A percentile compares a stretch with the other conserved stretches of the same genome.
Conservation (phyloP, 495 filamentous ascomycete genomes). For the Aspergillus bertholletiae region DNA sequence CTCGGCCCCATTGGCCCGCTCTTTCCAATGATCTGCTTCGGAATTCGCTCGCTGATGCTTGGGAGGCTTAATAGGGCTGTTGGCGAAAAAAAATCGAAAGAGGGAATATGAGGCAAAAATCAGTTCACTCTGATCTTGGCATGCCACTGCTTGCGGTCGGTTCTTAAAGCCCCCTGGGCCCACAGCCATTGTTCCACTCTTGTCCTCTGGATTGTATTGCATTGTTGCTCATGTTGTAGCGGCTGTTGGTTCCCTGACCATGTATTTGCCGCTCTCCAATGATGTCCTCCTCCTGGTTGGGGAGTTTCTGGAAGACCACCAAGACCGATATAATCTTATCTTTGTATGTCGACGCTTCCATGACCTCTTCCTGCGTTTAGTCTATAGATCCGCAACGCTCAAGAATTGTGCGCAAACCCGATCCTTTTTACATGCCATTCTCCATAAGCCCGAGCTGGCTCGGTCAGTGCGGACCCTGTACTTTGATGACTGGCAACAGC, state of each 20-base stretch:
- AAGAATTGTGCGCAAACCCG: slow-evolving; percentile 15
- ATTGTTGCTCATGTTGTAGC: background rate
- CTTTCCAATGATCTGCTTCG: background rate
- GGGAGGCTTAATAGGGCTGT: background rate
- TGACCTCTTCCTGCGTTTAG: slow-evolving; percentile 24
- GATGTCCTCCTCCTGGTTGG: slow-evolving; percentile 32
- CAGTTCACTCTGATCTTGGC: background rate
- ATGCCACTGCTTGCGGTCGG: background rate
- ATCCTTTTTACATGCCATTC: slow-evolving; percentile 23
- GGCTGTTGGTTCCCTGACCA: background rate
- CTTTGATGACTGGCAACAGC: slow-evolving; percentile 19
- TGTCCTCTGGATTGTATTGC: background rate
- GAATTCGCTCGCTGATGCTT: background rate
- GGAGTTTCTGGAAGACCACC: slow-evolving; percentile 23
- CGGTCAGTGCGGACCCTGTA: slow-evolving; percentile 23
- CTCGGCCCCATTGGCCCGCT: slow-evolving; percentile 4
- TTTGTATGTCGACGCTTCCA: slow-evolving; percentile 30
- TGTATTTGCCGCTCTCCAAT: slow-evolving; percentile 18
- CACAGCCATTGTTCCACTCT: background rate
- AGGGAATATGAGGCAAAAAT: background rate
- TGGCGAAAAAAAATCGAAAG: background rate
- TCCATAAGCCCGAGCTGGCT: slow-evolving; percentile 22
- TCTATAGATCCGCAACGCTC: slow-evolving; percentile 22
- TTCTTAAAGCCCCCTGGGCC: background rate
- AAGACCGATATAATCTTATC: slow-evolving; percentile 30